Evolutionary conservation across 2,329 filamentous ascomycete species (phyloP), one percentile per base, ranked within the genome.

Genomic region (Blastomyces percursus): DNA sequence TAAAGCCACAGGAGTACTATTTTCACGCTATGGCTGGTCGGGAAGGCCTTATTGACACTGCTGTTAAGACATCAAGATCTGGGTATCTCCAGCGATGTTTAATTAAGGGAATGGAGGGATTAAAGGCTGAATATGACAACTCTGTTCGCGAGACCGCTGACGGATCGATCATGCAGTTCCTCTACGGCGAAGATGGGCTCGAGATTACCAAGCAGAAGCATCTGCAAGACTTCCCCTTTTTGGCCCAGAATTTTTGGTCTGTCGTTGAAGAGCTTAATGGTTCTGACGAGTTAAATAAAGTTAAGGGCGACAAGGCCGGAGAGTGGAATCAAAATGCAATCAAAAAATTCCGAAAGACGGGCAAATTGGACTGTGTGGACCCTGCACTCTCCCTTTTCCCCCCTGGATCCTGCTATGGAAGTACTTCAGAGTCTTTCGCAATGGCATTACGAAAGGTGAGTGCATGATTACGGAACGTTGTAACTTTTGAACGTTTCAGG

Each of bases 21-120:
- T 99, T 99, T 81, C 94, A 99, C 83, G 91, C 95, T 76, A 99
- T 99, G 95, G 94, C 93, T 71, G 95, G 95, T 69, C 86, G 94
- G 78, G 95, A 99, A 82, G 94, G 94, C 81, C 80, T 99, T 67
- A 99, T 99, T 72, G 94, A 99, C 82, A 99, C 94, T 24, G 94
- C 94, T 66, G 94, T 99, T 75, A 99, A 99, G 79, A 99, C 94
- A 1, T 96, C 93, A 11, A 88, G 94, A 72, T 97, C 94, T 35
- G 95, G 94, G 64, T 99, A 99, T 73, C 81, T 99, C 60, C 94
- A 99, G 74, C 84, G 95, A 72, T 99, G 94, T 82, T 82, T 99
- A 66, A 95, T 99, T 79, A 99, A 99, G 79, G 94, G 94, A 65
- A 95, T 99, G 89, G 94, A 99, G 76, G 94, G 94, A 3, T 81